Conservation (phyloP, 108 stramenopile species). For the Fragilaria radians region DNA sequence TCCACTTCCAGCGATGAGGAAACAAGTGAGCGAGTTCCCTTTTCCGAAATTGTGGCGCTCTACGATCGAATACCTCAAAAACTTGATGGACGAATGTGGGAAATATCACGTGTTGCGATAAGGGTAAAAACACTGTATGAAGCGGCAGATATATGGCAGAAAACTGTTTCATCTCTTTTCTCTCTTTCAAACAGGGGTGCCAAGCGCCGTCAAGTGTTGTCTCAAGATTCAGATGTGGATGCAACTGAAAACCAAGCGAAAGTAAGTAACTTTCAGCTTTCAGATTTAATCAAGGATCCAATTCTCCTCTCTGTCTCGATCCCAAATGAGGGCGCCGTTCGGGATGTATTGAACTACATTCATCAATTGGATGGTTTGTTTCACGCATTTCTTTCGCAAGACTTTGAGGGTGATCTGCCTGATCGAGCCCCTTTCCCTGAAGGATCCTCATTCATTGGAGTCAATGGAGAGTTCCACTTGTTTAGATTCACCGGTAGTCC, state of each 20-base stretch:
- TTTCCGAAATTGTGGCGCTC: conserved; percentile 19
- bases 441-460: conserved; percentile 47
- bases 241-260: not conserved
- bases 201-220: conserved; percentile 26
- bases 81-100: conserved; percentile 21
- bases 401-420: conserved; percentile 32
- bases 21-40: not conserved
- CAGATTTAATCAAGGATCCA: conserved; percentile 5
- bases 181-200: conserved; percentile 38
- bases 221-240: conserved; percentile 5
- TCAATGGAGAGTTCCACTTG: conserved; percentile 54
- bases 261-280: conserved; percentile 1
- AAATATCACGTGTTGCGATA: conserved; percentile 35
- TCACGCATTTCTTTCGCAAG: conserved; percentile 39
- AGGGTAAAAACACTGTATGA: conserved; percentile 47
- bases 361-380: conserved; percentile 40
- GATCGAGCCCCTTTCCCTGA: conserved; percentile 59
- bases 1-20: not conserved
- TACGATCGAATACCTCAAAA: conserved; percentile 25
- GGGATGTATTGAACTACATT: conserved; percentile 28
- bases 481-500: conserved; percentile 58
- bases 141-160: conserved; percentile 50
- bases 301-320: conserved; percentile 39
- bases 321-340: conserved; percentile 41
- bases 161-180: conserved; percentile 28